Base-by-base conservation (phyloP, 441 rosid genomes). In the Flueggea neowawraea region DNA sequence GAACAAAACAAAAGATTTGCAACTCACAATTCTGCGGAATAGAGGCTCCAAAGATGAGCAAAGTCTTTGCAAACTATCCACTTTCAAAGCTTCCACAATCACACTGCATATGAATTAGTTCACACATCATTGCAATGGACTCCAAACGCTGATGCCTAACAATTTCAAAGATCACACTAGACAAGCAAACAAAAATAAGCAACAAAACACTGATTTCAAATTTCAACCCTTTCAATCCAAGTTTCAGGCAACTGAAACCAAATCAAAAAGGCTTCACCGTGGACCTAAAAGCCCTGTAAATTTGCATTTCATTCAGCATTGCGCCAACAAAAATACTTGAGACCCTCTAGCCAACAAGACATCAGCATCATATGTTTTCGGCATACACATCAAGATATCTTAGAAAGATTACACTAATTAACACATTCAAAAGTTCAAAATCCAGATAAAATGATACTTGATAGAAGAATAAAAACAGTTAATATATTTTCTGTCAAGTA, bases 11-110 rank as follows among this genome's bases (percentile, higher is more conserved):
- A 15, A 14, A 54, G 72, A 54, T 50, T 50, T 48, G n/a, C n/a
- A 61, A 69, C 89, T 86, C 82, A 91, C 99, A 73, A 91, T 91
- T 88, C 81, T 84, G 69, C 99, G 98, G 65, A 95, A 85, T 77
- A 95, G 60, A 66, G 99, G 99, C 82, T 95, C 99, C 88, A 95
- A 72, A 57, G 99, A 89, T 33, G 99, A 91, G 86, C 90, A 84
- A 73, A 95, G 83, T 73, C 89, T 88, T 83, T 95, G 98, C 75
- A 90, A 67, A 76, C 98, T 91, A 67, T 91, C 99, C 72, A 95
- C 91, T 82, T 91, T 95, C 81, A 95, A 80, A 73, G 98, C 98
- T 83, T 95, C 99, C 75, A 95, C 95, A 73, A 91, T 88, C 39
- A 89, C 93, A 65, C 98, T 94, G 93, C 83, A 82, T 60, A 66